These are phyloP conservation scores for Rhododendron ovatum DNA, from an alignment of 148 eudicot genomes.

Conservation along the genomic window DNA sequence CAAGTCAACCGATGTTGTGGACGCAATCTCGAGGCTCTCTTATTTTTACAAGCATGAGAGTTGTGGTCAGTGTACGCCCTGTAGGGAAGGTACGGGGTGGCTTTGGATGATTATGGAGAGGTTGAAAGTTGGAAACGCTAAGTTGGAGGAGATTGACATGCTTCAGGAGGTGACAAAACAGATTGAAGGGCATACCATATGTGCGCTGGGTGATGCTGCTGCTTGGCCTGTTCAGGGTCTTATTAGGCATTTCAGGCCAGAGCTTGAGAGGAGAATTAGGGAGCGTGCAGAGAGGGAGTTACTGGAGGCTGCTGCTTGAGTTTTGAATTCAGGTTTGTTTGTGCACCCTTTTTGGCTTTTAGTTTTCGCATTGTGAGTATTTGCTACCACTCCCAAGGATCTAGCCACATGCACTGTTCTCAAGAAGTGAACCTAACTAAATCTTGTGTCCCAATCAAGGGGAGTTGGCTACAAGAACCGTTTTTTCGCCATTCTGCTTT, in stretches of 20 bases:
- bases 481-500: background rate
- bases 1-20: conserved; percentile 88
- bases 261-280: conserved; percentile 82
- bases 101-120: conserved; percentile 87
- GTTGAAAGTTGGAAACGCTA: conserved; percentile 84
- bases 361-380: background rate
- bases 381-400: background rate
- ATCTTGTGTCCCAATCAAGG: background rate
- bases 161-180: conserved; percentile 95
- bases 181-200: conserved; percentile 93
- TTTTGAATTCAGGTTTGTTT: conserved; percentile 37
- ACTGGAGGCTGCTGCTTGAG: conserved; percentile 62
- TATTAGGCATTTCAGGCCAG: conserved; percentile 90
- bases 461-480: background rate
- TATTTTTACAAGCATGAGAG: conserved; percentile 95
- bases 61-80: conserved; percentile 93
- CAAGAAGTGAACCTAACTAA: background rate
- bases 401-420: background rate
- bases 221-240: conserved; percentile 99
- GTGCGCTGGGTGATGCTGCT: conserved; percentile 97
- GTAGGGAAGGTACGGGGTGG: conserved; percentile 94
- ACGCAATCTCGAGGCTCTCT: conserved; percentile 86
- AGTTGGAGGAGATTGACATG: conserved; percentile 93
- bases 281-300: conserved; percentile 83
- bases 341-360: background rate